phyloP scores from a whole-genome alignment of 371 early-diverging fungal species.

The Sporodiniella umbellata region DNA sequence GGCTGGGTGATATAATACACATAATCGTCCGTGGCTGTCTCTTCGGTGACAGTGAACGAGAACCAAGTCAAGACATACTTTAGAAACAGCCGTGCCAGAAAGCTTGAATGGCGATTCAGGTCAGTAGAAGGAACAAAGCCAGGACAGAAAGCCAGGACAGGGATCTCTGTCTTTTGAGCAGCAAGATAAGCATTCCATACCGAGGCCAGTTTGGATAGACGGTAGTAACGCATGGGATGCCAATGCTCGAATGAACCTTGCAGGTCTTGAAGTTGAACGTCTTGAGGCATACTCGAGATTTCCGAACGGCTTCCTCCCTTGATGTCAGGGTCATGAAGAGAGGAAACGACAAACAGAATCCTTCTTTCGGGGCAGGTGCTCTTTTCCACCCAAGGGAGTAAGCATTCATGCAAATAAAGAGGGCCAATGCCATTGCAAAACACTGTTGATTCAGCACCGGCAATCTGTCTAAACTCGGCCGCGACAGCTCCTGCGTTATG shows the following conservation, averaged over 20 bases:
- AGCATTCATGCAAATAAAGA: conserved; percentile 22
- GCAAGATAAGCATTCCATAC: conserved; percentile 20
- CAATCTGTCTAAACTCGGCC: conserved; percentile 7
- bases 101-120: conserved; percentile 25
- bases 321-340: conserved; percentile 28
- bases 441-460: conserved; percentile 25
- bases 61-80: conserved; percentile 17
- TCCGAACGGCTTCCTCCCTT: conserved; percentile 13
- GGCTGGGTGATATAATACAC: conserved; percentile 26
- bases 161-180: conserved; percentile 7
- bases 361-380: conserved; percentile 11
- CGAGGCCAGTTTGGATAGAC: conserved; percentile 31
- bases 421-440: conserved; percentile 39
- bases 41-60: conserved; percentile 27
- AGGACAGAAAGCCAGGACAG: conserved; percentile 30
- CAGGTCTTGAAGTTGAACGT: conserved; percentile 21
- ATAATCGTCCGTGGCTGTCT: conserved; percentile 27
- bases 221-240: conserved; percentile 33
- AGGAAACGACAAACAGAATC: conserved; percentile 34
- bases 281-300: conserved; percentile 9
- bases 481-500: conserved; percentile 31
- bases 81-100: conserved; percentile 16
- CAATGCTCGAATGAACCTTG: conserved; percentile 19
- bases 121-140: conserved; percentile 44
- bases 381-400: conserved; percentile 23